Base-by-base conservation (phyloP, 140 eudicot genomes). In the Cichorium intybus region DNA sequence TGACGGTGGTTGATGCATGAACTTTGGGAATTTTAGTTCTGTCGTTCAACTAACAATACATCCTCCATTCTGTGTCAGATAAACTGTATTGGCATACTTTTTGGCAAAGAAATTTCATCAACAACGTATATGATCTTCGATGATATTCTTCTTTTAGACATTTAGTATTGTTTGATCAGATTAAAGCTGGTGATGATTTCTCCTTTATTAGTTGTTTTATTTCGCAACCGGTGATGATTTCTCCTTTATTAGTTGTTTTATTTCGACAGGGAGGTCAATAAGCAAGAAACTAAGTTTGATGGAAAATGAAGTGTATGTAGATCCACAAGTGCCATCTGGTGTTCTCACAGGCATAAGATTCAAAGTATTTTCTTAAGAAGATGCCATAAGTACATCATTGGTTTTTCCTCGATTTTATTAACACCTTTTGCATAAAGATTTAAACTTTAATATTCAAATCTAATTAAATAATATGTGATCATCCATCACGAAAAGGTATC, bases 331-430 rank as follows among this genome's bases (percentile, higher is more conserved):
- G 49, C 79, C 81, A 18, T 58, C 69, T 11, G 97, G 84, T 28
- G 52, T 80, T 37, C 80, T 91, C 14, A 80, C 75, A 22, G 80
- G 92, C 54, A 79, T 91, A 22, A 66, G 17, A 12, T 84, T 91
- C 28, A 69, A 60, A 63, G 80, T 91, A 52, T 43, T 91, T 33
- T 71, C 85, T 0, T 89, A 83, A 66, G 73, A 76, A 67, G 97
- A 91, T 68, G 96, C 95, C 9, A 96, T 91, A 85, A 82, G 95
- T 47, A 14, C 27, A 16, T 57, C 48, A 14, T 71, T 55, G 24
- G 73, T 9, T 33, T 29, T 46, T 34, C 70, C 49, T 43, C 28
- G 3, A 9, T 48, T 22, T 52, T 62, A 3, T 18, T 39, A 14
- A 27, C 5, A 23, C 54, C 2, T 23, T 68, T 7, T 14, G 12